Evolutionary conservation across 768 basidiomycete genomes (phyloP).

Genomic region (Termitomyces heimii): DNA sequence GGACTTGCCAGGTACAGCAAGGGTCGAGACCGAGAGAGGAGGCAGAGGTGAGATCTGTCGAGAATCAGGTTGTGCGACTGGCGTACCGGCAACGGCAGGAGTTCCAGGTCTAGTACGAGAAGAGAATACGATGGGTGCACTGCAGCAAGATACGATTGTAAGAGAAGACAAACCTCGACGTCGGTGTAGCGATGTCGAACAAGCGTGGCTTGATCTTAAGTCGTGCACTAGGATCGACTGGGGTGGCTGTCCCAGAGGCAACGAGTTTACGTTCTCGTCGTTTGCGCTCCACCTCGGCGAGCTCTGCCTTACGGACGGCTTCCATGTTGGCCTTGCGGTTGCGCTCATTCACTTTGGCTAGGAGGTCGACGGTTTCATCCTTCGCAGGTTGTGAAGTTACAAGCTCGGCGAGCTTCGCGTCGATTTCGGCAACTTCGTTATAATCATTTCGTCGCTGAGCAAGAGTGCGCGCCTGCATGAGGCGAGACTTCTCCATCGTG

Average conservation of each 20-base stretch:
- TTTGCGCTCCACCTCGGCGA: conserved; percentile 63
- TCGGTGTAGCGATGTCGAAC: conserved; percentile 43
- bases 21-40: conserved; percentile 13
- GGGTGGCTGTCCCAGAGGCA: conserved; percentile 31
- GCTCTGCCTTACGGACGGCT: conserved; percentile 70
- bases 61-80: conserved; percentile 18
- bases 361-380: conserved; percentile 36
- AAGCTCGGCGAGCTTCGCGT: conserved; percentile 56
- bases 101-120: conserved; percentile 39
- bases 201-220: conserved; percentile 58
- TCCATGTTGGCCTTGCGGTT: conserved; percentile 85
- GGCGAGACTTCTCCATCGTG: conserved; percentile 58
- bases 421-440: conserved; percentile 54
- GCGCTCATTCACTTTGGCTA: conserved; percentile 83
- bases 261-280: conserved; percentile 59
- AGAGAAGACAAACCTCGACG: conserved; percentile 50
- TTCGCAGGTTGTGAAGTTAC: conserved; percentile 15
- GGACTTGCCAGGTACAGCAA: conserved; percentile 26
- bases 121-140: conserved; percentile 8
- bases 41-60: conserved; percentile 21
- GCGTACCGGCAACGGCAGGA: conserved; percentile 30
- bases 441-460: conserved; percentile 72
- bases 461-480: conserved; percentile 67
- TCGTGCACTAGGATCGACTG: conserved; percentile 60
- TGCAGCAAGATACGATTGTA: not conserved